Percentiles rank a stretch among this genome's conserved stretches.
Evolutionary conservation across 1,284 basidiomycete species (phyloP).

Genomic region (Cutaneotrichosporon spelunceum): DNA sequence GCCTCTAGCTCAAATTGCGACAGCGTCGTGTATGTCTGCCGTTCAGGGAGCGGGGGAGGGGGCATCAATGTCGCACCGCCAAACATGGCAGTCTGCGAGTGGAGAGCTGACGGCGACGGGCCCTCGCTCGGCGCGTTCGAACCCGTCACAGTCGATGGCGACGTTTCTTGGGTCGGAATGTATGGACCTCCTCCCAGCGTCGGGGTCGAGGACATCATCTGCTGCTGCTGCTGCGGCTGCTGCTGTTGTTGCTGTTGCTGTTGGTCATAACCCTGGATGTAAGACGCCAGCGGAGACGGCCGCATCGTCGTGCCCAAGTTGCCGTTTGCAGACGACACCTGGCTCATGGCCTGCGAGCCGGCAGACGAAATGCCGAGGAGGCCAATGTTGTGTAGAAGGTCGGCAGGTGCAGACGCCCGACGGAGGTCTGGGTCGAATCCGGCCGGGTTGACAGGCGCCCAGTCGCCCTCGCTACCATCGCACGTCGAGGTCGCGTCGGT

Average conservation of each 20-base stretch:
- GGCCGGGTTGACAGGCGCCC: conserved; percentile 15
- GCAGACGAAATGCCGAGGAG: conserved; percentile 28
- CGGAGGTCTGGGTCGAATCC: conserved; percentile 33
- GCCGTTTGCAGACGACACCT: conserved; percentile 6
- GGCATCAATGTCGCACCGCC: conserved; percentile 14
- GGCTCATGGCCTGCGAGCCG: conserved; percentile 2
- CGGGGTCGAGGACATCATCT: not conserved
- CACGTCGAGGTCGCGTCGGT: conserved; percentile 32
- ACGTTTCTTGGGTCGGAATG: conserved; percentile 14
- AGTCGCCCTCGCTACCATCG: conserved; percentile 27
- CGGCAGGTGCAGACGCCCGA: conserved; percentile 32
- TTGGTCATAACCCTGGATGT: conserved; percentile 4
- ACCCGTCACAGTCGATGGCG: conserved; percentile 9
- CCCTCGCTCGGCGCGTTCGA: conserved; percentile 15
- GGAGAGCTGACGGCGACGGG: conserved; percentile 14
- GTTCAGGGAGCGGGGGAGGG: conserved; percentile 16
- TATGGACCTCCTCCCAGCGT: conserved; percentile 21
- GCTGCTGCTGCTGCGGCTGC: not conserved
- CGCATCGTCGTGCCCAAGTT: not conserved
- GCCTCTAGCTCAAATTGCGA: not conserved
- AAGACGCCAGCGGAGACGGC: conserved; percentile 17
- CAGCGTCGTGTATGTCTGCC: conserved; percentile 4
- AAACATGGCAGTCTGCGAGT: conserved; percentile 10
- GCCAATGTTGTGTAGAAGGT: conserved; percentile 32
- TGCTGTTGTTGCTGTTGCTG: not conserved